Evolutionary conservation across 768 basidiomycete species (phyloP).

Genomic region (Kwoniella botswanensis): DNA sequence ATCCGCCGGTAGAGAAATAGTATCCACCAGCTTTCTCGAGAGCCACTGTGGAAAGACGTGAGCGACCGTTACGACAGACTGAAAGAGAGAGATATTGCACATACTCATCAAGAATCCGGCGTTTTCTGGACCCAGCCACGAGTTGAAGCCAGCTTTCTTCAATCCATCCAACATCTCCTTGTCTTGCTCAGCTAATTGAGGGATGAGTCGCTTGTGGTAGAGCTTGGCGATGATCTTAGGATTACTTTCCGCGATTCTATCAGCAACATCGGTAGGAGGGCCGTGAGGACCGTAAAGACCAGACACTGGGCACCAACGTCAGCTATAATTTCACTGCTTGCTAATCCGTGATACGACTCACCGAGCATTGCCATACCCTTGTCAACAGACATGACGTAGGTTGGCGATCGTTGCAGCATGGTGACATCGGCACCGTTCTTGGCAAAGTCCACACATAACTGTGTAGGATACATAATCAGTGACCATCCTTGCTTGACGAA

Average conservation of each 20-base stretch:
- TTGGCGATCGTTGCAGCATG: constrained; percentile 50
- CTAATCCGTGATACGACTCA: constrained; percentile 2
- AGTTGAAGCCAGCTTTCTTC: constrained; percentile 38
- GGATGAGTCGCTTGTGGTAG: constrained; percentile 59
- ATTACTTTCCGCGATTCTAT: constrained; percentile 63
- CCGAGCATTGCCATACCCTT: constrained; percentile 39
- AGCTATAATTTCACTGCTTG: background rate
- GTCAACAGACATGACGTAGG: constrained; percentile 49
- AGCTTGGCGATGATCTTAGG: constrained; percentile 59
- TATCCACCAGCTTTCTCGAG: constrained; percentile 52
- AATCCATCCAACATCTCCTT: constrained; percentile 57
- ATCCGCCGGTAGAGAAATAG: constrained; percentile 61
- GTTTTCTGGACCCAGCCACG: constrained; percentile 40
- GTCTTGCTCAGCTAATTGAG: constrained; percentile 65
- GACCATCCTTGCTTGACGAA: background rate
- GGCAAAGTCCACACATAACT: constrained; percentile 49
- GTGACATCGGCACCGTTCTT: constrained; percentile 47
- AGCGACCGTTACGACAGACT: background rate
- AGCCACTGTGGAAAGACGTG: constrained; percentile 29
- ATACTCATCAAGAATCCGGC: constrained; percentile 59
- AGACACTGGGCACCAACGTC: constrained; percentile 19
- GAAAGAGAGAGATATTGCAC: constrained; percentile 36
- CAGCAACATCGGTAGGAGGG: constrained; percentile 64
- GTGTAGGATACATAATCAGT: background rate
- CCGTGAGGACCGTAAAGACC: constrained; percentile 63